These are phyloP conservation scores for Ramaria sp. DNA, from an alignment of 768 basidiomycete species.

Conservation along the genomic window DNA sequence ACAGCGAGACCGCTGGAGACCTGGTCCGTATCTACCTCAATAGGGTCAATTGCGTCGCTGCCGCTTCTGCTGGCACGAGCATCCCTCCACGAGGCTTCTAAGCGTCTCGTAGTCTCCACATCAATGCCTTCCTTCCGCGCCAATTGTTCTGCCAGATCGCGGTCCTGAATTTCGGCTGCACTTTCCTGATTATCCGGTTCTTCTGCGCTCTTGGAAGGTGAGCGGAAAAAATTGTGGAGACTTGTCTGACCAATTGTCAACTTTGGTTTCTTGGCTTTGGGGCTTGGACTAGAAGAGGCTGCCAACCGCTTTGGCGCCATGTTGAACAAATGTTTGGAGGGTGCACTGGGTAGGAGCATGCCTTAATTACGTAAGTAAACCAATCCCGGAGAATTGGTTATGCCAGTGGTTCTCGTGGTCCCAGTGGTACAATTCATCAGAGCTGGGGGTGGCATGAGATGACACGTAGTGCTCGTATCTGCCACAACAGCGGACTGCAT, in stretches of 20 bases:
- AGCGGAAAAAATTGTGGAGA: slow-evolving; percentile 7
- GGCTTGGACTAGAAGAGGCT: not conserved
- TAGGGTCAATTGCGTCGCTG: not conserved
- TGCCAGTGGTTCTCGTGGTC: not conserved
- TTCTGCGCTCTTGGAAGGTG: slow-evolving; percentile 16
- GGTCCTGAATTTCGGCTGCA: slow-evolving; percentile 8
- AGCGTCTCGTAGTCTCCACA: not conserved
- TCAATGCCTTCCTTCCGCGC: slow-evolving; percentile 7
- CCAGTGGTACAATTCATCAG: too few relatives aligned
- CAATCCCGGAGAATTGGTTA: too few relatives aligned
- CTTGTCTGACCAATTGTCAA: not conserved
- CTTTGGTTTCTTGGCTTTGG: slow-evolving; percentile 2
- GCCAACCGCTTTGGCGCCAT: slow-evolving; percentile 2
- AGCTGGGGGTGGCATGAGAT: too few relatives aligned
- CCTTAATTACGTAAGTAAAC: not conserved
- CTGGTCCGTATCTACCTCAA: not conserved
- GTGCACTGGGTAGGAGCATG: too few relatives aligned
- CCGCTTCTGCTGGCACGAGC: not conserved
- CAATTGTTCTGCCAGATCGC: slow-evolving; percentile 5
- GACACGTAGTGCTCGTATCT: too few relatives aligned
- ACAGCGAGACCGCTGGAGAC: not conserved
- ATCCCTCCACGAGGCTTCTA: slow-evolving; percentile 7
- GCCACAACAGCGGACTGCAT: too few relatives aligned
- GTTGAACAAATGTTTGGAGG: not conserved
- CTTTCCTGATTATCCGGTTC: slow-evolving; percentile 19